Percentiles rank a stretch among this genome's conserved stretches.
phyloP scores from a whole-genome alignment of 2,329 filamentous ascomycete species.

The Phoma sp. region DNA sequence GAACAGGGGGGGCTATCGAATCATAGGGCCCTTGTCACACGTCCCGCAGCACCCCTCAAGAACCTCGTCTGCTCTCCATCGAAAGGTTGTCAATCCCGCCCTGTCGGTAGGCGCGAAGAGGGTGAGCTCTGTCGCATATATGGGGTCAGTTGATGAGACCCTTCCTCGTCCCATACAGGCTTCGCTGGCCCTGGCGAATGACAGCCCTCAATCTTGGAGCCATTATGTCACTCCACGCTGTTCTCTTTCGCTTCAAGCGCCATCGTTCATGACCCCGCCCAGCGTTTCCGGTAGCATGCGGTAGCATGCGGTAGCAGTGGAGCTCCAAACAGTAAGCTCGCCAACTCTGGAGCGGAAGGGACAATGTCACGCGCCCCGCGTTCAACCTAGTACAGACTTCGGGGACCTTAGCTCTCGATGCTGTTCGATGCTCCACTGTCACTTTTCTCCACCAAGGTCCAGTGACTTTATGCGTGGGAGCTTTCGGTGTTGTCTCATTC shows the following conservation, averaged over 20 bases:
- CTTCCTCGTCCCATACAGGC: conserved; percentile 37
- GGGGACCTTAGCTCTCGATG: conserved; percentile 28
- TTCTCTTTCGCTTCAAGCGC: conserved; percentile 47
- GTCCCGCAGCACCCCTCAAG: conserved; percentile 37
- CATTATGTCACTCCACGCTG: conserved; percentile 47
- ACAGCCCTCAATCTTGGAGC: conserved; percentile 32
- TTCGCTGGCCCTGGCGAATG: conserved; percentile 35
- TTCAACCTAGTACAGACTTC: conserved; percentile 32
- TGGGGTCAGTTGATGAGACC: conserved; percentile 31
- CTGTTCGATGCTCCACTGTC: conserved; percentile 10
- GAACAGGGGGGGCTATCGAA: conserved; percentile 42
- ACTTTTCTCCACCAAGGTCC: conserved; percentile 18
- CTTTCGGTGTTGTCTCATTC: conserved; percentile 25
- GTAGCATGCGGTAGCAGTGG: conserved; percentile 30
- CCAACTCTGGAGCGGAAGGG: conserved; percentile 18
- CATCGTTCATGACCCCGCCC: conserved; percentile 36
- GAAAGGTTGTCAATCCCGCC: conserved; percentile 26
- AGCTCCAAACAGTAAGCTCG: conserved; percentile 25
- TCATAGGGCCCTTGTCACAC: conserved; percentile 38
- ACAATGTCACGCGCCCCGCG: conserved; percentile 42
- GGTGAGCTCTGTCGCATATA: conserved; percentile 20
- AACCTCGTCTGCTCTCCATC: conserved; percentile 33
- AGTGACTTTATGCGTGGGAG: conserved; percentile 29
- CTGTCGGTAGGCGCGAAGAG: conserved; percentile 27
- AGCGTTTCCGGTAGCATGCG: conserved; percentile 30